phyloP scores from a whole-genome alignment of 2,329 filamentous ascomycete species.

The Aspergillus neoniger region DNA sequence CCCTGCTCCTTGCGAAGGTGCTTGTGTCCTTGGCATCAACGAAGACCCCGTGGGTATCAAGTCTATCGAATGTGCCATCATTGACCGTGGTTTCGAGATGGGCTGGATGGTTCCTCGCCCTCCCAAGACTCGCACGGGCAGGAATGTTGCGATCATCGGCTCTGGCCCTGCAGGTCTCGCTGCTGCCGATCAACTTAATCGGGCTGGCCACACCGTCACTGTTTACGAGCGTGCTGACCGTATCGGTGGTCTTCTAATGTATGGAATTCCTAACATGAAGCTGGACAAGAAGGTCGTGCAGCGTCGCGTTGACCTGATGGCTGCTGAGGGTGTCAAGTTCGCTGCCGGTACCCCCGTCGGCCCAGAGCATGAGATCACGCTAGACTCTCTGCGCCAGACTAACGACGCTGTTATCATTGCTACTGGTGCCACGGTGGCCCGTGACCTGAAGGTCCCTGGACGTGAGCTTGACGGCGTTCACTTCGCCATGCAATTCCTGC shows the following conservation, averaged over 20 bases:
- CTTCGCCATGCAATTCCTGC: conserved; percentile 95
- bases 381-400: conserved; percentile 70
- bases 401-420: conserved; percentile 87
- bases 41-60: conserved; percentile 98
- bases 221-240: conserved; percentile 93
- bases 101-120: conserved; percentile 92
- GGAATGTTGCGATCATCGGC: conserved; percentile 84
- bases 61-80: conserved; percentile 96
- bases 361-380: conserved; percentile 66
- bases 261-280: conserved; percentile 99
- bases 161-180: conserved; percentile 91
- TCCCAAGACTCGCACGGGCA: conserved; percentile 79
- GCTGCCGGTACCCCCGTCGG: conserved; percentile 77
- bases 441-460: conserved; percentile 87
- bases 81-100: conserved; percentile 96
- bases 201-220: conserved; percentile 82
- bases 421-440: conserved; percentile 88
- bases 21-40: conserved; percentile 94
- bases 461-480: conserved; percentile 88
- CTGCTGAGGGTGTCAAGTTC: conserved; percentile 81
- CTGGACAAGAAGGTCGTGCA: conserved; percentile 97
- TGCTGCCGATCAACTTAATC: conserved; percentile 90
- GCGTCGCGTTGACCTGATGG: conserved; percentile 93
- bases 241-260: conserved; percentile 90
- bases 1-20: conserved; percentile 93